Conservation (phyloP, 2,329 filamentous ascomycete genomes). For the Aspergillus sp. region DNA sequence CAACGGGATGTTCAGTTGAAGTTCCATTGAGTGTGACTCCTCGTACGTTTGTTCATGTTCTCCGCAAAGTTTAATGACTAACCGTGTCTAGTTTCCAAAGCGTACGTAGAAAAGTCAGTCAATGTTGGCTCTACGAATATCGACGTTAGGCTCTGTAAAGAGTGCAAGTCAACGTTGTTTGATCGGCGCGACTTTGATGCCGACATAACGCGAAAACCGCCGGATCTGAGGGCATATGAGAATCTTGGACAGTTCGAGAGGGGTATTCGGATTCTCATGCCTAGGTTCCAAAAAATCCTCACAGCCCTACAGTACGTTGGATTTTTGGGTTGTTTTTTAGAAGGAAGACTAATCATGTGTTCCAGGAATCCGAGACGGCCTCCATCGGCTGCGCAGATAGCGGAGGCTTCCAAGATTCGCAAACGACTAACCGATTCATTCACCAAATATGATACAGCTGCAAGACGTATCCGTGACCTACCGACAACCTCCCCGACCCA, state of each 20-base stretch:
- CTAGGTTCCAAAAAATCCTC: conserved; percentile 80
- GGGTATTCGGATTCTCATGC: conserved; percentile 79
- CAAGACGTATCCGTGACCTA: conserved; percentile 78
- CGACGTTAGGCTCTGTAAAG: conserved; percentile 88
- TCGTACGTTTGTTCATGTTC: conserved; percentile 50
- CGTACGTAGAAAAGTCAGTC: conserved; percentile 48
- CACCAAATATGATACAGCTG: conserved; percentile 81
- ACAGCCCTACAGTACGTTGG: conserved; percentile 66
- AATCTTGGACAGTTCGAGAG: conserved; percentile 86
- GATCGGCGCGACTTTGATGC: conserved; percentile 76
- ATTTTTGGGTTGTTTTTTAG: not conserved
- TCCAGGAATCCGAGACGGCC: conserved; percentile 65
- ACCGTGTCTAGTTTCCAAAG: conserved; percentile 39
- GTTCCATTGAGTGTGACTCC: conserved; percentile 77
- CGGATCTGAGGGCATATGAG: conserved; percentile 79
- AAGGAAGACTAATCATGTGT: not conserved
- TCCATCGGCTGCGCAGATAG: conserved; percentile 70
- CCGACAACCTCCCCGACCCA: conserved; percentile 74
- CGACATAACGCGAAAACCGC: conserved; percentile 68
- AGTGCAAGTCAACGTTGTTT: conserved; percentile 76
- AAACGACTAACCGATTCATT: conserved; percentile 89
- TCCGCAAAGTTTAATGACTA: conserved; percentile 21
- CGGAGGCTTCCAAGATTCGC: conserved; percentile 86
- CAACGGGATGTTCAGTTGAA: conserved; percentile 82
- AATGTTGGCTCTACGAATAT: conserved; percentile 65